Percentiles rank a stretch among this genome's conserved stretches.
These are phyloP conservation scores for Dillenia turbinata DNA, from an alignment of 164 flowering plant species.

Conservation along the genomic window DNA sequence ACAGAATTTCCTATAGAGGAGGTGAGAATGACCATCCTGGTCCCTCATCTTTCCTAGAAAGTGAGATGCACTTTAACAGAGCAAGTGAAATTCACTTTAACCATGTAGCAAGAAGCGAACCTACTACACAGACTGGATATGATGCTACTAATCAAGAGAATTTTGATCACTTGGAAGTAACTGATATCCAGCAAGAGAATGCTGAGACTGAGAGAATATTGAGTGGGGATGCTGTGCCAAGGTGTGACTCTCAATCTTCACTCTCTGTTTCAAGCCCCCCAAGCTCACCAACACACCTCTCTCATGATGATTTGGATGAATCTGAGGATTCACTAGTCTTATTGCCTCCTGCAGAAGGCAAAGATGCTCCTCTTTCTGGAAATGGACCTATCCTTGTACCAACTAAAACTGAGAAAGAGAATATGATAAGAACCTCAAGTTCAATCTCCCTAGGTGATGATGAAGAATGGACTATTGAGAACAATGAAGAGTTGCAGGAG, in stretches of 20 bases:
- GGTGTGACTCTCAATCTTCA: constrained; percentile 92
- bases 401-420: constrained; percentile 24
- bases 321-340: constrained; percentile 43
- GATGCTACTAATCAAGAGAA: constrained; percentile 29
- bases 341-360: constrained; percentile 32
- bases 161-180: constrained; percentile 27
- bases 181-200: constrained; percentile 27
- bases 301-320: constrained; percentile 87
- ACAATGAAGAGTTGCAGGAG: constrained; percentile 55
- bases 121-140: constrained; percentile 27
- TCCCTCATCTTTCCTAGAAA: constrained; percentile 39
- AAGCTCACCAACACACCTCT: constrained; percentile 79
- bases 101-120: constrained; percentile 32
- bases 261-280: constrained; percentile 92
- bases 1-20: constrained; percentile 39
- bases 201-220: constrained; percentile 22
- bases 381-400: constrained; percentile 26
- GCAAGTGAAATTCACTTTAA: constrained; percentile 26
- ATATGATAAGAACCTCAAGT: constrained; percentile 24
- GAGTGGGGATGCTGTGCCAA: constrained; percentile 25
- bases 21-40: constrained; percentile 39
- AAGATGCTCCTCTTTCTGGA: constrained; percentile 27
- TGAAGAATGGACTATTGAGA: constrained; percentile 77
- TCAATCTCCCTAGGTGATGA: constrained; percentile 49
- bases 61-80: constrained; percentile 22